These are phyloP conservation scores for Yamadazyma trypodendri DNA, from an alignment of 1,139 yeast genomes.

Conservation along the genomic window DNA sequence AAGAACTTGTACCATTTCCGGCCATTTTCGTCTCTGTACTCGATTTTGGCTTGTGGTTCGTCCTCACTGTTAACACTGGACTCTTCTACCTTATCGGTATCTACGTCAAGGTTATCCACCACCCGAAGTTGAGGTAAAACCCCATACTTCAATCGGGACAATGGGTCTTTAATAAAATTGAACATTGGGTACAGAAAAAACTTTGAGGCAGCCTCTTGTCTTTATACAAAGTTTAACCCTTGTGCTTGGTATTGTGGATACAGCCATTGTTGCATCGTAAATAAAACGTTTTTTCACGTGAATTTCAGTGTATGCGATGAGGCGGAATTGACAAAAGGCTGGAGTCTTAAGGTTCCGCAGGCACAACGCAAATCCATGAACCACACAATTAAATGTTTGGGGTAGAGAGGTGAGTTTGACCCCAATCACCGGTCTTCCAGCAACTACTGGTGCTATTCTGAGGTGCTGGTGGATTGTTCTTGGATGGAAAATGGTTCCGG, in stretches of 20 bases:
- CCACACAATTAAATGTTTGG: too few relatives aligned
- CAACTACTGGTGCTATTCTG: too few relatives aligned
- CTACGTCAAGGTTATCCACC: conserved; percentile 35
- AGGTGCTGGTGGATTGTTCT: too few relatives aligned
- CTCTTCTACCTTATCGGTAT: conserved; percentile 15
- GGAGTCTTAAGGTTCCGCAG: too few relatives aligned
- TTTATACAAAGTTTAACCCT: not conserved
- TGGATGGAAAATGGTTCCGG: too few relatives aligned
- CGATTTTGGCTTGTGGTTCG: conserved; percentile 21
- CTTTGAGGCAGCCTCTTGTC: not conserved
- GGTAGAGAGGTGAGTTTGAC: too few relatives aligned
- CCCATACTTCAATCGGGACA: conserved; percentile 48
- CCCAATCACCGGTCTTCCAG: too few relatives aligned
- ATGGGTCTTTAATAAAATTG: conserved; percentile 17
- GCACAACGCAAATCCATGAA: too few relatives aligned
- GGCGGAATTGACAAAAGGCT: too few relatives aligned
- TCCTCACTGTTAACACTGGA: conserved; percentile 12
- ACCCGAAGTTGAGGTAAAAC: conserved; percentile 46
- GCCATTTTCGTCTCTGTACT: conserved; percentile 61
- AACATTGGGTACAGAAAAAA: conserved; percentile 1
- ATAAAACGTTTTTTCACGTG: conserved; percentile 9
- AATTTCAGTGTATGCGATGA: conserved; percentile 2
- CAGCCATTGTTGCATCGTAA: not conserved
- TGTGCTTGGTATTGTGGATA: not conserved
- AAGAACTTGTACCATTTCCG: conserved; percentile 65